Percentiles rank a stretch among this genome's conserved stretches.
Evolutionary conservation across 139 green algal genomes (phyloP).

Genomic region (Micractinium sp.): DNA sequence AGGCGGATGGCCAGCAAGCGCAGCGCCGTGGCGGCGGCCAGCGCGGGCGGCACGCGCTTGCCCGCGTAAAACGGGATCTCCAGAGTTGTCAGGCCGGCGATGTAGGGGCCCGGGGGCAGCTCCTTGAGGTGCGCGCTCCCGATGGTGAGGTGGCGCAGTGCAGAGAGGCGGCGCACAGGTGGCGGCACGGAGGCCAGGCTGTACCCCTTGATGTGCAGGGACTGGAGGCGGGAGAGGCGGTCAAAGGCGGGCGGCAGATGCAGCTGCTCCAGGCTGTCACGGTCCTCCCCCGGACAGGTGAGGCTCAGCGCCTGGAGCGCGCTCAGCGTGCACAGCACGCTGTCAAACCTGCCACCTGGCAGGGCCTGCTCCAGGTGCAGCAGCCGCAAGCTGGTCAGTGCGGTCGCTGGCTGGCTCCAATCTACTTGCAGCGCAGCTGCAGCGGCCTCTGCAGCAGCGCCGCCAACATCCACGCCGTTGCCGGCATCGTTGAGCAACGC

Average conservation of each 20-base stretch:
- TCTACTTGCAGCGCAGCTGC: too few relatives aligned
- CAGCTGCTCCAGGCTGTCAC: neutral
- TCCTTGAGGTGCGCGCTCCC: neutral
- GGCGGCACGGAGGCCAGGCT: neutral
- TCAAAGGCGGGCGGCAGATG: neutral
- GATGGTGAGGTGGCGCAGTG: neutral
- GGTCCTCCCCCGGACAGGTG: too few relatives aligned
- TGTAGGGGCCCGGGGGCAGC: neutral
- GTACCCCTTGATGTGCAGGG: neutral
- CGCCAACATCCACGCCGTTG: too few relatives aligned
- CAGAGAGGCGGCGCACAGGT: neutral
- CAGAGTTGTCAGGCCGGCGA: neutral
- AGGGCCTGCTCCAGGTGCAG: too few relatives aligned
- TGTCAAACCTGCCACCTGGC: too few relatives aligned
- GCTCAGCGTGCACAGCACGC: neutral
- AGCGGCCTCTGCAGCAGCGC: too few relatives aligned
- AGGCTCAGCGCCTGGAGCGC: neutral
- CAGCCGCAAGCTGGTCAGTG: too few relatives aligned
- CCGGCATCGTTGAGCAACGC: too few relatives aligned
- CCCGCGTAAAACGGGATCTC: neutral
- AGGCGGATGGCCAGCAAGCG: neutral
- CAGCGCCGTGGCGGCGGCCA: neutral
- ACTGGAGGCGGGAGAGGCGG: neutral
- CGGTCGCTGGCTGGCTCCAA: too few relatives aligned
- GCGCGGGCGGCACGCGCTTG: neutral